Base-by-base conservation (phyloP, 2,329 filamentous ascomycete genomes). In the Ceratocystis ficicola region DNA sequence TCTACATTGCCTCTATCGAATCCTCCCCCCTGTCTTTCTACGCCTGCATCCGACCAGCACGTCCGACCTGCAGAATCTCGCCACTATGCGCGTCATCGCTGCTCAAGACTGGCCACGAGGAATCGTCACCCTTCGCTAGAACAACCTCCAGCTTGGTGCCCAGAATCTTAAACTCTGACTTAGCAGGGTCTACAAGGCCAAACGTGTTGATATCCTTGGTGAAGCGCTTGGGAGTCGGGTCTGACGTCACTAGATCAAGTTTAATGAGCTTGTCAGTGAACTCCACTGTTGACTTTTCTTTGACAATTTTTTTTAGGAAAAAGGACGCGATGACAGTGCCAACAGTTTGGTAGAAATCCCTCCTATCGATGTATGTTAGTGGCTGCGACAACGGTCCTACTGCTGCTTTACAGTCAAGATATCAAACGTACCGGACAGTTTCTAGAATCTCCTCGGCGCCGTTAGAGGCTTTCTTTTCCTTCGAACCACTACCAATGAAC, bases 291-390 rank as follows among this genome's bases (percentile, higher is more conserved):
- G 90, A 88, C 30, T 78, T 82, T 28, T 86, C 82, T 76, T 93
- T 95, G 77, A 92, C 85, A 72, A 99, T 96, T 79, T 97, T 97
- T 80, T 97, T 99, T 65, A 97, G 81, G 77, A 95, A 99, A 70
- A 96, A 87, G 7, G 89, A 94, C 1, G 89, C 92, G 70, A 95
- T 96, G 66, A 97, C 89, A 15, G 85, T 86, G 12, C 84, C 83
- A 1, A 87, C 80, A 1, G 94, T 97, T 76, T 99, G 94, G 77
- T 99, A 99, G 77, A 93, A 99, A 76, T 99, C 94, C 73, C 88
- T 85, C 67, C 76, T 75, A 57, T 25, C 52, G 3, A 1, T 1
- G 1, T 44, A 25, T 50, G 50, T 44, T 32, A 60, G 28, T 36
- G 17, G 25, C 36, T 12, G 36, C 12, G 36, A 15, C 36, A 41